Evolutionary conservation across 2,329 filamentous ascomycete species (phyloP).

Genomic region (Cercospora citrullina): DNA sequence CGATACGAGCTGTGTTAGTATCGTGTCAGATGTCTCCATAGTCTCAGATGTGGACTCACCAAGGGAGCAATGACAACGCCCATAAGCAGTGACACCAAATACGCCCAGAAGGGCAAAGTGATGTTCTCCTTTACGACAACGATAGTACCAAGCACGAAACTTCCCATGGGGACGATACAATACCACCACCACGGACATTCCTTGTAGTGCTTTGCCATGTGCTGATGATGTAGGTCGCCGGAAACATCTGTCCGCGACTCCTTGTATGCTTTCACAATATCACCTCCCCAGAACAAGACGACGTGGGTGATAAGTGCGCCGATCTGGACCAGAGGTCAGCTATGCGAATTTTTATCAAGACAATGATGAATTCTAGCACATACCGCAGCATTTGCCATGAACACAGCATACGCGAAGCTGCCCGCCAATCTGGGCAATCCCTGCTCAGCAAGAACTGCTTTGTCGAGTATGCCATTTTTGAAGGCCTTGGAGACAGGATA

Average conservation of each 20-base stretch:
- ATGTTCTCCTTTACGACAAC: slow-evolving; percentile 37
- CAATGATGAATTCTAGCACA: neutral
- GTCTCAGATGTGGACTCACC: slow-evolving; percentile 16
- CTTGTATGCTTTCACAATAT: slow-evolving; percentile 51
- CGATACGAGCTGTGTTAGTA: neutral
- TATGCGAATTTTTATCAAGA: neutral
- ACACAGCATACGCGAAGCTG: slow-evolving; percentile 48
- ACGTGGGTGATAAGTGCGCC: slow-evolving; percentile 57
- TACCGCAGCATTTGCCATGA: slow-evolving; percentile 58
- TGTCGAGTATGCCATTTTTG: slow-evolving; percentile 45
- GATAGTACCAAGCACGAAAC: slow-evolving; percentile 35
- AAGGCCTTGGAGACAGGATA: slow-evolving; percentile 46
- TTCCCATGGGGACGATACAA: slow-evolving; percentile 31
- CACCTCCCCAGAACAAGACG: slow-evolving; percentile 57
- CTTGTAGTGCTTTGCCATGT: slow-evolving; percentile 57
- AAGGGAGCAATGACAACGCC: slow-evolving; percentile 51
- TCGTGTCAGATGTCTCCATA: neutral
- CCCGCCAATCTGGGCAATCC: slow-evolving; percentile 53
- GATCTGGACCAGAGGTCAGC: slow-evolving; percentile 39
- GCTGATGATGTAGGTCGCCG: slow-evolving; percentile 54
- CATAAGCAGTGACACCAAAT: slow-evolving; percentile 32
- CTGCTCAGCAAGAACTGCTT: slow-evolving; percentile 44
- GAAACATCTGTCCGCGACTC: slow-evolving; percentile 47
- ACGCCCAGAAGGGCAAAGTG: slow-evolving; percentile 39
- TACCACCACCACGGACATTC: slow-evolving; percentile 48